These are phyloP conservation scores for Medicago ruthenica DNA, from an alignment of 306 rosid species.

Conservation along the genomic window DNA sequence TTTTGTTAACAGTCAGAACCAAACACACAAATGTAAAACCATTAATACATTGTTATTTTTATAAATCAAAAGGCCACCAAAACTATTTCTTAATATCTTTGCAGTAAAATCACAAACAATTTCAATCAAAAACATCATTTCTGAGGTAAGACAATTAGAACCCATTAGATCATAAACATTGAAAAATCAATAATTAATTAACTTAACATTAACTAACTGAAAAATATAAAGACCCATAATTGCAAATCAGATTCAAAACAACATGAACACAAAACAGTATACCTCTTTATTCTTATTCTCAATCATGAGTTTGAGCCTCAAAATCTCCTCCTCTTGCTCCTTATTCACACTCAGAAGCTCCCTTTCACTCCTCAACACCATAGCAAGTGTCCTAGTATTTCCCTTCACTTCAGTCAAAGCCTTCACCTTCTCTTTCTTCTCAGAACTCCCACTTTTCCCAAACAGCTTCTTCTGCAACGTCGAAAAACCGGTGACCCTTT, in stretches of 20 bases:
- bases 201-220: background rate
- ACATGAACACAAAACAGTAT: background rate
- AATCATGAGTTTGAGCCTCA: conserved; percentile 62
- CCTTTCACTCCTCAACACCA: conserved; percentile 94
- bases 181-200: background rate
- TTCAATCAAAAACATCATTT: background rate
- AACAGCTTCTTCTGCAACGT: conserved; percentile 78
- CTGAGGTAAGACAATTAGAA: background rate
- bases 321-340: conserved; percentile 68
- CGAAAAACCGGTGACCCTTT: conserved; percentile 60
- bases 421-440: conserved; percentile 67
- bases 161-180: background rate
- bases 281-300: conserved; percentile 83
- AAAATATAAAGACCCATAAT: background rate
- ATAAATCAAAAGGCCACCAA: background rate
- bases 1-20: too few relatives aligned
- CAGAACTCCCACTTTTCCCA: conserved; percentile 56
- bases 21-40: background rate
- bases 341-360: conserved; percentile 78
- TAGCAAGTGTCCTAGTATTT: conserved; percentile 88
- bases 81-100: background rate
- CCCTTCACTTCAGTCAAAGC: conserved; percentile 92
- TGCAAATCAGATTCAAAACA: conserved; percentile 23
- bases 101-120: background rate
- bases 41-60: background rate